Conservation (phyloP, 352 stramenopile genomes). For the Phytopythium sindhum region DNA sequence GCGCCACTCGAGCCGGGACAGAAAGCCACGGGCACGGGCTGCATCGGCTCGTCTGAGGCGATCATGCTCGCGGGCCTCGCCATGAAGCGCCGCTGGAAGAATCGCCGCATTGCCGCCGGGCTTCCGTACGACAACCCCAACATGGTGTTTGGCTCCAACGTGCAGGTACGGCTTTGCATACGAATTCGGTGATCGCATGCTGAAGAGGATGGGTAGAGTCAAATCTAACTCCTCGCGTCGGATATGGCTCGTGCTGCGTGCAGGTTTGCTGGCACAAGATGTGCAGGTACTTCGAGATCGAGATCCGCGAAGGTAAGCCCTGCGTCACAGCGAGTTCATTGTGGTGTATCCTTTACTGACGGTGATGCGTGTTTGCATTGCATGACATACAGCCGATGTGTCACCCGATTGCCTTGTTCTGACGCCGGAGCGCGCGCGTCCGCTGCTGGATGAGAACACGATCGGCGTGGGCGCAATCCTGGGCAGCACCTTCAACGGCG, state of each 20-base stretch:
- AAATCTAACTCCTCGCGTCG: too few species aligned
- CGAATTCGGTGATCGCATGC: neutral
- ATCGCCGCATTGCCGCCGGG: conserved; percentile 73
- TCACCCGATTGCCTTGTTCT: conserved; percentile 83
- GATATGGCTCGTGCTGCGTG: neutral
- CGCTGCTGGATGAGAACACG: conserved; percentile 90
- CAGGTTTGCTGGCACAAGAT: conserved; percentile 94
- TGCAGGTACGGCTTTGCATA: conserved; percentile 24
- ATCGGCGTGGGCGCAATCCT: conserved; percentile 91
- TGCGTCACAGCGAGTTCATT: neutral
- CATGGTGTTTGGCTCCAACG: conserved; percentile 91
- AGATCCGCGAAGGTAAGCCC: conserved; percentile 60
- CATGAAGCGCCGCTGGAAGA: conserved; percentile 90
- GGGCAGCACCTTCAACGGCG: conserved; percentile 91
- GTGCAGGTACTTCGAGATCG: conserved; percentile 94
- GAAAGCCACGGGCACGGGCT: conserved; percentile 80
- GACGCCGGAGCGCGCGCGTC: conserved; percentile 69
- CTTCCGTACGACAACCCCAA: conserved; percentile 87
- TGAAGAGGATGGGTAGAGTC: neutral
- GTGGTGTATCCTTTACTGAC: neutral
- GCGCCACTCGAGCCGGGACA: conserved; percentile 54
- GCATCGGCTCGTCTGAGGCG: conserved; percentile 91
- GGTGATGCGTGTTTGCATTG: neutral
- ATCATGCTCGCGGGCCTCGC: conserved; percentile 90
- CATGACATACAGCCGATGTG: conserved; percentile 48